Conservation (phyloP, 2,329 filamentous ascomycete species). For the Penicillium paneum region DNA sequence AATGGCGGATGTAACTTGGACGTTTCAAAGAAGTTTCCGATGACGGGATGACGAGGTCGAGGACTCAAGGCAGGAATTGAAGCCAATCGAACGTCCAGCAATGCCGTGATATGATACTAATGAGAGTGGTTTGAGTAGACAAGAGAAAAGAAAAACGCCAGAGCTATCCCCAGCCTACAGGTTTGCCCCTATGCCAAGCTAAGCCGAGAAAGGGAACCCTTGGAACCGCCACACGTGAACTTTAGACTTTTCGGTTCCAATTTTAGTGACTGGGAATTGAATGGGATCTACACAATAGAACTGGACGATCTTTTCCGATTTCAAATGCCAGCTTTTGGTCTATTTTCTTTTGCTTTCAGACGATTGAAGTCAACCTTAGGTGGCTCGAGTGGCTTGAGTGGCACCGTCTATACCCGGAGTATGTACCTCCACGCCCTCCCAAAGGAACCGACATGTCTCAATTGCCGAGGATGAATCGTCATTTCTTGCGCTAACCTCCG, state of each 20-base stretch:
- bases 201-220: conserved; percentile 8
- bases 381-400: not conserved
- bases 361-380: too few species aligned
- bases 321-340: not conserved
- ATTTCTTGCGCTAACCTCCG: not conserved
- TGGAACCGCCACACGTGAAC: conserved; percentile 7
- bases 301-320: not conserved
- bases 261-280: not conserved
- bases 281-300: not conserved
- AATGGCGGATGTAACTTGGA: conserved; percentile 11
- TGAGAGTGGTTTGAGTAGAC: not conserved
- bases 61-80: not conserved
- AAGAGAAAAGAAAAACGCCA: not conserved
- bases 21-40: not conserved
- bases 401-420: not conserved
- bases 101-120: not conserved
- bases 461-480: not conserved
- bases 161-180: not conserved
- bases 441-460: not conserved
- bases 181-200: conserved; percentile 6
- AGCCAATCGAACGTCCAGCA: not conserved
- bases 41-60: not conserved
- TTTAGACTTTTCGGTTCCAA: not conserved
- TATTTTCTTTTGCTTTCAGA: not conserved
- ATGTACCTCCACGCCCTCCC: too few species aligned